Conservation (phyloP, 257 asterid species). For the Rauvolfia tetraphylla region DNA sequence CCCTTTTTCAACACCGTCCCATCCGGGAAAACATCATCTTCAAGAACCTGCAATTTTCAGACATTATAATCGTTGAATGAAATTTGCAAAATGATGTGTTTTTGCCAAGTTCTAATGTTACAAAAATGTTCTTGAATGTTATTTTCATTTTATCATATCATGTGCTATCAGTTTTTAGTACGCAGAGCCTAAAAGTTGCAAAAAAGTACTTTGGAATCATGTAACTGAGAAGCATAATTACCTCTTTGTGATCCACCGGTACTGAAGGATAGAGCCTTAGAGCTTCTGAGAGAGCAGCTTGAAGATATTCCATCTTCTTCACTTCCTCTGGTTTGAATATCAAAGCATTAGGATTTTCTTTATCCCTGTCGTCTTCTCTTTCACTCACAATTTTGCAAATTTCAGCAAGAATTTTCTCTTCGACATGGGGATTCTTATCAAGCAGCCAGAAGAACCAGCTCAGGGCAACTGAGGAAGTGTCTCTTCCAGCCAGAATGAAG, state of each 20-base stretch:
- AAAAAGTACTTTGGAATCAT: background rate
- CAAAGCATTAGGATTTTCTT: conserved; percentile 10
- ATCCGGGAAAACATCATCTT: conserved; percentile 82
- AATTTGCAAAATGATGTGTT: background rate
- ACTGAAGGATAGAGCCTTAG: conserved; percentile 91
- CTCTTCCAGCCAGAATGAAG: conserved; percentile 90
- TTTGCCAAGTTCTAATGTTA: no score
- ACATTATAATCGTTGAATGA: background rate
- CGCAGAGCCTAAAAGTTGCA: no score
- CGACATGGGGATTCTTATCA: conserved; percentile 52
- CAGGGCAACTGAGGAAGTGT: conserved; percentile 91
- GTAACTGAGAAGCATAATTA: conserved; percentile 7
- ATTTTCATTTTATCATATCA: no score
- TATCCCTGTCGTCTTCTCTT: conserved; percentile 28
- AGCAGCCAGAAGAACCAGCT: conserved; percentile 97
- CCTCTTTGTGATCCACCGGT: conserved; percentile 98
- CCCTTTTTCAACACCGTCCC: conserved; percentile 84
- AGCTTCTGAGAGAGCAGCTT: conserved; percentile 89
- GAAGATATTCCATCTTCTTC: conserved; percentile 94
- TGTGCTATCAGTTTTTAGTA: no score
- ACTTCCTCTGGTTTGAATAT: conserved; percentile 77
- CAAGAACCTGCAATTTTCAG: conserved; percentile 46
- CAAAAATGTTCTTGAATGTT: no score
- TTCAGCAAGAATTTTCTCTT: conserved; percentile 64
- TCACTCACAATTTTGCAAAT: conserved; percentile 50